These are phyloP conservation scores for Cetraspora pellucida DNA, from an alignment of 192 early-diverging fungal species.

Conservation along the genomic window DNA sequence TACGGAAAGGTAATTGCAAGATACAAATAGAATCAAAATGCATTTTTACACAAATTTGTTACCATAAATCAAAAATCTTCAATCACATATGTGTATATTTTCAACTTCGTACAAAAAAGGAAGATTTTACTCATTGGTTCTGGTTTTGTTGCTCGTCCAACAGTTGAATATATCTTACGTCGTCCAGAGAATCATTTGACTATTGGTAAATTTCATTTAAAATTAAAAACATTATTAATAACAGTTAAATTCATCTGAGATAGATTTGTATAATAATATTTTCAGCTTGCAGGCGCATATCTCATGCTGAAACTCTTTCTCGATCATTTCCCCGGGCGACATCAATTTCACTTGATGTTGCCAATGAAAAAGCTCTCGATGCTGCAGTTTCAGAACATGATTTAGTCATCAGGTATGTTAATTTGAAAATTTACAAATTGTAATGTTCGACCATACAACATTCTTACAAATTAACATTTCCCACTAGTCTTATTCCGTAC, in stretches of 20 bases:
- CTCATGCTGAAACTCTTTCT: conserved; percentile 73
- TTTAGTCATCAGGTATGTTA: conserved; percentile 76
- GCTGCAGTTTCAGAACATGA: conserved; percentile 82
- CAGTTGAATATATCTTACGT: conserved; percentile 89
- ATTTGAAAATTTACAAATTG: not conserved
- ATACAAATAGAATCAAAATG: too few relatives aligned
- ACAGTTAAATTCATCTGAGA: not conserved
- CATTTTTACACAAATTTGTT: too few relatives aligned
- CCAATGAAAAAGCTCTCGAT: conserved; percentile 71
- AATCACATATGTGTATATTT: too few relatives aligned
- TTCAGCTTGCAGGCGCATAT: conserved; percentile 74
- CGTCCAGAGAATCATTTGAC: conserved; percentile 87
- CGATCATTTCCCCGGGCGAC: conserved; percentile 61
- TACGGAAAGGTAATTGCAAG: too few relatives aligned
- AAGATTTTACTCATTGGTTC: conserved; percentile 95
- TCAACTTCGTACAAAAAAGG: conserved; percentile 40
- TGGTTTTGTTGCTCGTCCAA: conserved; percentile 96
- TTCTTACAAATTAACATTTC: not conserved
- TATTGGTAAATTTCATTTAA: conserved; percentile 61
- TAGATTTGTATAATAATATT: not conserved
- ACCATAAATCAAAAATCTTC: too few relatives aligned
- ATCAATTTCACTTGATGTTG: conserved; percentile 79
- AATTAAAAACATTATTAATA: not conserved
- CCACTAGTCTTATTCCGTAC: conserved; percentile 80
- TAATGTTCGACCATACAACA: not conserved